Conservation (phyloP, 768 basidiomycete species). For the Lactarius quietus region DNA sequence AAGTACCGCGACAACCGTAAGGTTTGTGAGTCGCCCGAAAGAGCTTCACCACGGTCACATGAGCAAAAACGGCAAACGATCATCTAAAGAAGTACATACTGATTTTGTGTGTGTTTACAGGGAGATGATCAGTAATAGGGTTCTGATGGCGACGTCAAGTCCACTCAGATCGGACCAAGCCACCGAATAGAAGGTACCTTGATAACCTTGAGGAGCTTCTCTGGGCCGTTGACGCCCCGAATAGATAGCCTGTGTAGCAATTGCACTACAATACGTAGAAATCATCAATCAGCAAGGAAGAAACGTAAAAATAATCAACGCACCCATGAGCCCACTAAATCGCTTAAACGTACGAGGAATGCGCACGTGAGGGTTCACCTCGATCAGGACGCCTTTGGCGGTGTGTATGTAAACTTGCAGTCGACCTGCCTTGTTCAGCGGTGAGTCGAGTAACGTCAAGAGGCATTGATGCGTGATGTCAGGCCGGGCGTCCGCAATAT, state of each 20-base stretch:
- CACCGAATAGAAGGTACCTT: conserved; percentile 49
- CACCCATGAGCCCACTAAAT: conserved; percentile 98
- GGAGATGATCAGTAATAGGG: conserved; percentile 91
- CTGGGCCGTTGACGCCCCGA: conserved; percentile 92
- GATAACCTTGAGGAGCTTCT: conserved; percentile 96
- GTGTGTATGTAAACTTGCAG: conserved; percentile 99
- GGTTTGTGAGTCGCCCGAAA: conserved; percentile 88
- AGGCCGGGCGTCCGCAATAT: conserved; percentile 98
- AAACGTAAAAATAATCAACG: conserved; percentile 23
- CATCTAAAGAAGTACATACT: conserved; percentile 51
- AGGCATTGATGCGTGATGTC: conserved; percentile 99
- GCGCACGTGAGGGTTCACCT: conserved; percentile 96
- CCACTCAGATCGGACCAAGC: neutral
- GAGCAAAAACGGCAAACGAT: conserved; percentile 8
- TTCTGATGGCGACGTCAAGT: conserved; percentile 51
- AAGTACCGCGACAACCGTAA: conserved; percentile 80
- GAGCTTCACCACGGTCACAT: conserved; percentile 46
- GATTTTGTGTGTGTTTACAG: conserved; percentile 92
- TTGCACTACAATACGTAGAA: conserved; percentile 61
- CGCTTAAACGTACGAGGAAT: conserved; percentile 99
- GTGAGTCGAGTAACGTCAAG: conserved; percentile 93
- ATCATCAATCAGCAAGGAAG: neutral
- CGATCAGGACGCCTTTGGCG: conserved; percentile 91
- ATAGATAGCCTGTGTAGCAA: conserved; percentile 94
- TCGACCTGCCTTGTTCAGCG: conserved; percentile 93